Evolutionary conservation across 2,329 filamentous ascomycete genomes (phyloP).

Genomic region (Catunica adiposa): DNA sequence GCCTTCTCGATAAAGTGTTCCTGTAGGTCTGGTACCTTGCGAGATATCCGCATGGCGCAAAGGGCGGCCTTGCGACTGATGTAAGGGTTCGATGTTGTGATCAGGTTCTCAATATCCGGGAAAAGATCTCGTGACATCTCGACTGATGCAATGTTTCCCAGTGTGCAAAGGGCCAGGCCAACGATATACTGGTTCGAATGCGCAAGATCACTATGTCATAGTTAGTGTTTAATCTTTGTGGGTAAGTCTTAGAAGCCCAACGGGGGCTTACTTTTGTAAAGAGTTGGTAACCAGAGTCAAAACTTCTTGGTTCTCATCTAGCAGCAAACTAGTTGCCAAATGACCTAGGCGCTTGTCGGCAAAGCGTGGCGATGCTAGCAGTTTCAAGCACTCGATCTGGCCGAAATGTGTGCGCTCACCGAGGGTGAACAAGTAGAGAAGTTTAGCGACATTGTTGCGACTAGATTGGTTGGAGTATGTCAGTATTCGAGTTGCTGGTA

Average conservation of each 20-base stretch:
- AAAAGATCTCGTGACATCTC: constrained; percentile 98
- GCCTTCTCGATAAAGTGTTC: constrained; percentile 96
- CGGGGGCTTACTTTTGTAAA: constrained; percentile 67
- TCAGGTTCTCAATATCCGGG: constrained; percentile 79
- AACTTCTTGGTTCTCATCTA: constrained; percentile 98
- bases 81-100: constrained; percentile 93
- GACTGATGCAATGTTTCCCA: constrained; percentile 93
- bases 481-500: not conserved
- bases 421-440: constrained; percentile 93
- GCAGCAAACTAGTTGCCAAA: constrained; percentile 81
- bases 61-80: constrained; percentile 91
- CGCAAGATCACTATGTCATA: constrained; percentile 57
- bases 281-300: constrained; percentile 95
- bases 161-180: constrained; percentile 83
- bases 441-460: constrained; percentile 96
- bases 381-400: constrained; percentile 97
- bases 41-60: constrained; percentile 98
- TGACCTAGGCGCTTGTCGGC: constrained; percentile 95
- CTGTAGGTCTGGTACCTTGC: constrained; percentile 91
- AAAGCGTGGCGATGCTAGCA: constrained; percentile 89
- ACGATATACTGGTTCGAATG: constrained; percentile 98
- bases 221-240: not conserved
- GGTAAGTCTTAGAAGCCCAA: not conserved
- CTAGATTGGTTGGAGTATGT: constrained; percentile 29
- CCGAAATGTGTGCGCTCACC: constrained; percentile 97